Evolutionary conservation across 2,329 filamentous ascomycete genomes (phyloP).

Genomic region (Exophiala sp.): DNA sequence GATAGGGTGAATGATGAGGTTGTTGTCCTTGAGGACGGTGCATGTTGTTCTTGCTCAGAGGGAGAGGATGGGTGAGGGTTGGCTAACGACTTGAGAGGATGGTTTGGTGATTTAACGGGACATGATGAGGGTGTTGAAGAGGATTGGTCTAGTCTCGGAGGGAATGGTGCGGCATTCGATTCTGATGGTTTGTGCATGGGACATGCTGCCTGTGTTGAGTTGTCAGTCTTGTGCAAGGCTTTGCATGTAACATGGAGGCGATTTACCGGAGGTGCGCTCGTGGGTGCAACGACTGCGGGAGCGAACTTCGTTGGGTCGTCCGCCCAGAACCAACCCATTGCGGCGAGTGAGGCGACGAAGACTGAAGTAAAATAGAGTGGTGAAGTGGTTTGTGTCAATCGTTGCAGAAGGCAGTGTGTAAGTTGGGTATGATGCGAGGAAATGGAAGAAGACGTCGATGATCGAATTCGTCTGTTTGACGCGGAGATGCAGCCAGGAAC

Average conservation of each 20-base stretch:
- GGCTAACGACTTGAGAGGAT: conserved; percentile 7
- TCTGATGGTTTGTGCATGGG: conserved; percentile 60
- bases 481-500: too few species aligned
- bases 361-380: neutral
- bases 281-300: conserved; percentile 40
- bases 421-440: too few species aligned
- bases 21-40: neutral
- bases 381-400: neutral
- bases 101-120: conserved; percentile 29
- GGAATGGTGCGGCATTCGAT: conserved; percentile 31
- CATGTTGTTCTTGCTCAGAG: conserved; percentile 9
- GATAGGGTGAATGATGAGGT: conserved; percentile 51
- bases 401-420: neutral
- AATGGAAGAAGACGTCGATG: too few species aligned
- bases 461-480: too few species aligned
- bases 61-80: conserved; percentile 22
- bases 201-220: conserved; percentile 56
- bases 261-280: conserved; percentile 57
- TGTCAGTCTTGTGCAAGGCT: conserved; percentile 19
- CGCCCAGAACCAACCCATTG: conserved; percentile 73
- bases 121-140: conserved; percentile 32
- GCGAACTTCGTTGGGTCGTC: conserved; percentile 41
- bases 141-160: conserved; percentile 18
- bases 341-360: neutral
- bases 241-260: conserved; percentile 4